These are phyloP conservation scores for Blastocrithidia nonstop DNA, from an alignment of 208 protist species.

Conservation along the genomic window DNA sequence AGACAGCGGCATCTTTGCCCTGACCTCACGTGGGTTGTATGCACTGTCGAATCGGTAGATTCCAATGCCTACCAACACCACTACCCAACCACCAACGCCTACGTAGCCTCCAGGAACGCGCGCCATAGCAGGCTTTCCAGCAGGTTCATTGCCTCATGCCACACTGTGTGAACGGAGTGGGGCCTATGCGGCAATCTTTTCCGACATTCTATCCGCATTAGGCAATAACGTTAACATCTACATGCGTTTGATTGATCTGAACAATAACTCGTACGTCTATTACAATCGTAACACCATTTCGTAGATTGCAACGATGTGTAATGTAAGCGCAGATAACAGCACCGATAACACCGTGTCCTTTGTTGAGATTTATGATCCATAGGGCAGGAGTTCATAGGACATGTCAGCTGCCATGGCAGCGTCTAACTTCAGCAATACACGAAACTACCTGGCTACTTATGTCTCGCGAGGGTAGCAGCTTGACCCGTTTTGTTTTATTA, in stretches of 20 bases:
- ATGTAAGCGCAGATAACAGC: constrained; percentile 15
- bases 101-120: background rate
- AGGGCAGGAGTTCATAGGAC: background rate
- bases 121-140: constrained; percentile 17
- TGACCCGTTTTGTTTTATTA: constrained; percentile 22
- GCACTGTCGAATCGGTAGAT: too few relatives aligned
- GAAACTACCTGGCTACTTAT: constrained; percentile 12
- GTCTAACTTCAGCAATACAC: constrained; percentile 20
- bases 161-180: constrained; percentile 24
- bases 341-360: constrained; percentile 26
- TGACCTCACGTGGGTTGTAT: too few relatives aligned
- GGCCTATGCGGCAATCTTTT: constrained; percentile 15
- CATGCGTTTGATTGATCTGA: too few relatives aligned
- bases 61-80: too few relatives aligned
- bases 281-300: too few relatives aligned
- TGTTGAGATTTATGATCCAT: constrained; percentile 20
- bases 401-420: constrained; percentile 9
- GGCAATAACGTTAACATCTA: too few relatives aligned
- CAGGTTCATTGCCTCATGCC: too few relatives aligned
- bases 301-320: too few relatives aligned
- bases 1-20: too few relatives aligned
- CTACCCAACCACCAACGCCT: too few relatives aligned
- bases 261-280: too few relatives aligned
- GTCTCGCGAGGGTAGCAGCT: constrained; percentile 4
- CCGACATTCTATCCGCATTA: too few relatives aligned